Evolutionary conservation across 2,329 filamentous ascomycete species (phyloP).

Genomic region (Verticillium nubilum): DNA sequence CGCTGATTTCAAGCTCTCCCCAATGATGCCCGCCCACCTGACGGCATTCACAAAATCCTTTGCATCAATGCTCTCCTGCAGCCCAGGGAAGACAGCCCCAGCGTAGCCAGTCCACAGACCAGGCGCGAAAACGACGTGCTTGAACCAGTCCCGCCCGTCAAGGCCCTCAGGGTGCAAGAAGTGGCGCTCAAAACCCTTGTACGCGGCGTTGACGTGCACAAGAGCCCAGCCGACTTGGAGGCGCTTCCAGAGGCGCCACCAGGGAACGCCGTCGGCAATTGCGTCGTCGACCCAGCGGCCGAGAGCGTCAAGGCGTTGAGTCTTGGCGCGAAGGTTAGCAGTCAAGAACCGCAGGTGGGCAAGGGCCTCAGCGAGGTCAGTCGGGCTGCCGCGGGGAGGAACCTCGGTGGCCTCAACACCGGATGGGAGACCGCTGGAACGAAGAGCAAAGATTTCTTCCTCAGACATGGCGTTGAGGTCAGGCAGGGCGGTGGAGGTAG

Average conservation of each 20-base stretch:
- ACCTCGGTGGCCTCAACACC: background rate
- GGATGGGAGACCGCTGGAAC: constrained; percentile 13
- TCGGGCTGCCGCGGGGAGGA: constrained; percentile 25
- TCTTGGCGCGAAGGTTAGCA: constrained; percentile 29
- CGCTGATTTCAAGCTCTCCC: constrained; percentile 42
- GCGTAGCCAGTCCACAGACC: constrained; percentile 89
- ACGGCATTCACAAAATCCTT: constrained; percentile 52
- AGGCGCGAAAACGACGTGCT: constrained; percentile 90
- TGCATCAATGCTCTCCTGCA: constrained; percentile 57
- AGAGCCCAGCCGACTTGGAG: constrained; percentile 59
- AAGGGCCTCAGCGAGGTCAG: constrained; percentile 34
- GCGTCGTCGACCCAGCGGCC: constrained; percentile 37
- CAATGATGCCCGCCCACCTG: constrained; percentile 56
- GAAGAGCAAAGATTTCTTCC: constrained; percentile 18
- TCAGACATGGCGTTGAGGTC: constrained; percentile 18
- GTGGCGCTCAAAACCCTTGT: constrained; percentile 76
- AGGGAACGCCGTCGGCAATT: constrained; percentile 54
- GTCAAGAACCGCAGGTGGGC: constrained; percentile 31
- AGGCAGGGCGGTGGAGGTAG: constrained; percentile 19
- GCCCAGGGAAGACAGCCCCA: constrained; percentile 61
- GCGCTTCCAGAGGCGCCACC: constrained; percentile 72
- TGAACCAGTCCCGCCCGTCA: constrained; percentile 82
- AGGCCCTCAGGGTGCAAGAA: constrained; percentile 74
- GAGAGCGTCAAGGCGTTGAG: constrained; percentile 38
- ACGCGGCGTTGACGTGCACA: constrained; percentile 66